Base-by-base conservation (phyloP, 148 eudicot genomes). In the Rhododendron ferrugineum region DNA sequence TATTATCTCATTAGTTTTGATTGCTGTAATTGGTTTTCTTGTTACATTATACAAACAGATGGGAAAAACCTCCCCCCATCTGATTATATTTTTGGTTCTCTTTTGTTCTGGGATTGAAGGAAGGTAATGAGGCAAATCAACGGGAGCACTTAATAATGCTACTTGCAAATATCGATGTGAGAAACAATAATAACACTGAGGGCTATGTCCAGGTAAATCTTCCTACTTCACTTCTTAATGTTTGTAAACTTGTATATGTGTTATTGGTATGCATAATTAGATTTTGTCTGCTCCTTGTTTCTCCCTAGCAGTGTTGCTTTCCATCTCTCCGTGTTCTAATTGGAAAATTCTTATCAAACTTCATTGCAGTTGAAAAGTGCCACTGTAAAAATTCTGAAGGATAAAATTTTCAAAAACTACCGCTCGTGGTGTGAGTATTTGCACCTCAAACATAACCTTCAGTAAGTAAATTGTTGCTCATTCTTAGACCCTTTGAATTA, bases 51-150 rank as follows among this genome's bases (percentile, higher is more conserved):
- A 52, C 37, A 15, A 36, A n/a, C 26, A 49, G 15, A 16, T 36
- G 26, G 58, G 80, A 30, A 68, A 47, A 66, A 64, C 14, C 68
- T 58, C 28, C 18, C 22, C 47, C 81, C 49, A 30, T 83, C 83
- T 85, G 64, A 78, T 16, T 37, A 60, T 11, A 44, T 32, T 1
- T 70, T 68, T 81, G 23, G 30, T 36, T 74, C 42, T 85, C 72
- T 58, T 83, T 49, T 82, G n/a, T 84, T 86, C 86, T 83, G 81
- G 66, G 74, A 62, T 42, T 92, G 90, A 84, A 97, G 99, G 95
- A 95, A 92, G 99, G 98, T 92, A 97, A 97, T 88, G 99, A 94
- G 74, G 98, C 95, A 82, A 97, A 97, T 91, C 99, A 97, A 88
- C 89, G 99, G 91, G 99, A 97, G 91, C 99, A 97, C 90, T 90